phyloP scores from a whole-genome alignment of 148 eudicot species.

The Diospyros kaki region DNA sequence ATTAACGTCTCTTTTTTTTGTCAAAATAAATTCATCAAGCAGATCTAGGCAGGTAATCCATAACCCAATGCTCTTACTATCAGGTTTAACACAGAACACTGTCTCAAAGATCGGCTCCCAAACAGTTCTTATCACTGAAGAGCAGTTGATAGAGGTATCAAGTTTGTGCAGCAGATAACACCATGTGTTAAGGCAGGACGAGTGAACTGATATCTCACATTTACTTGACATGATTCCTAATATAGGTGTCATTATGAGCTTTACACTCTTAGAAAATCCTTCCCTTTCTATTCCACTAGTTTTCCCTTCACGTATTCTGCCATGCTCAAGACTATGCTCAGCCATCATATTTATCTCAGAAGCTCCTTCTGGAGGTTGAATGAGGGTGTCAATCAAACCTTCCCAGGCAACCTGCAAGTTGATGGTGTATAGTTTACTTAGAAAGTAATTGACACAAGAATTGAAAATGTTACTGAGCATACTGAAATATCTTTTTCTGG shows the following conservation, averaged over 20 bases:
- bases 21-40: conserved; percentile 42
- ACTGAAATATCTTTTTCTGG: neutral
- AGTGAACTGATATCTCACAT: conserved; percentile 58
- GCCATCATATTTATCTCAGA: conserved; percentile 12
- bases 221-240: conserved; percentile 63
- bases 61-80: conserved; percentile 42
- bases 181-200: conserved; percentile 81
- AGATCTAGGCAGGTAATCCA: conserved; percentile 61
- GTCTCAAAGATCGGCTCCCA: conserved; percentile 66
- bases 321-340: conserved; percentile 20
- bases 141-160: conserved; percentile 44
- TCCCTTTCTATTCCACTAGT: conserved; percentile 26
- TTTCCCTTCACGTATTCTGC: conserved; percentile 19
- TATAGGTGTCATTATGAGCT: conserved; percentile 83
- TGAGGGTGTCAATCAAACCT: conserved; percentile 79
- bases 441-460: neutral
- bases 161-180: conserved; percentile 83
- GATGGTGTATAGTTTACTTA: neutral
- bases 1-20: conserved; percentile 25
- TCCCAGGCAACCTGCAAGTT: conserved; percentile 85
- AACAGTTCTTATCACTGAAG: conserved; percentile 39
- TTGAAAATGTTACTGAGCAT: neutral
- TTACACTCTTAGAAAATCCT: conserved; percentile 43
- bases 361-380: conserved; percentile 31
- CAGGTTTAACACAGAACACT: conserved; percentile 43